phyloP scores from a whole-genome alignment of 495 filamentous ascomycete genomes.

The Penicillium malachiteum region DNA sequence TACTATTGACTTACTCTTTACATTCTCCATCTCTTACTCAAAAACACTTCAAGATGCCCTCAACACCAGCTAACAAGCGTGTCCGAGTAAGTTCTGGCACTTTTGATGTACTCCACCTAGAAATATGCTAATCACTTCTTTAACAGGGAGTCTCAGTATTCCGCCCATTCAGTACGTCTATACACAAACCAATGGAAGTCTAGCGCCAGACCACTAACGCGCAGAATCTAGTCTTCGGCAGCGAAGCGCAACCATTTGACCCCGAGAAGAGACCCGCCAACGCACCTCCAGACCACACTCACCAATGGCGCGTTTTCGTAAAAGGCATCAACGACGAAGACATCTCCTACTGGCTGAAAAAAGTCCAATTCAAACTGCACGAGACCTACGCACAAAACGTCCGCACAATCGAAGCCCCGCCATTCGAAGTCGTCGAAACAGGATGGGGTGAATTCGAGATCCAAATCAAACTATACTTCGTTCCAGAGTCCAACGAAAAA shows the following conservation, averaged over 20 bases:
- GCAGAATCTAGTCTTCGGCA: slow-evolving; percentile 63
- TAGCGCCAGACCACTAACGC: neutral
- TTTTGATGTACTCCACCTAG: neutral
- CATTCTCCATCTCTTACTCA: neutral
- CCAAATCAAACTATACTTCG: slow-evolving; percentile 87
- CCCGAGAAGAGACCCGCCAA: slow-evolving; percentile 62
- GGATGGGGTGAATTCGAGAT: slow-evolving; percentile 99
- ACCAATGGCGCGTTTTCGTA: slow-evolving; percentile 92
- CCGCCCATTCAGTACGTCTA: slow-evolving; percentile 65
- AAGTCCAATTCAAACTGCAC: slow-evolving; percentile 96
- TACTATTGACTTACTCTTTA: slow-evolving; percentile 2
- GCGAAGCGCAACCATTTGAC: slow-evolving; percentile 72
- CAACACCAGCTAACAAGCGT: slow-evolving; percentile 55
- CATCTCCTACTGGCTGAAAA: slow-evolving; percentile 92
- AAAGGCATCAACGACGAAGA: slow-evolving; percentile 80
- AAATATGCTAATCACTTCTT: slow-evolving; percentile 17
- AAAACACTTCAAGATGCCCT: slow-evolving; percentile 46
- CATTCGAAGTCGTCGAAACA: slow-evolving; percentile 86
- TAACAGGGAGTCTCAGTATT: slow-evolving; percentile 67
- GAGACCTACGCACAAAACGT: slow-evolving; percentile 88
- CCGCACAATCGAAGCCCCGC: slow-evolving; percentile 71
- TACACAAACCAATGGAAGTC: neutral
- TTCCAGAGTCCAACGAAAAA: slow-evolving; percentile 81
- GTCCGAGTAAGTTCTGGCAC: slow-evolving; percentile 46
- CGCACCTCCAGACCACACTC: slow-evolving; percentile 76